Percentiles rank a stretch among this genome's conserved stretches.
Conservation (phyloP, 2,329 filamentous ascomycete genomes). For the Paracamarosporium sp. region DNA sequence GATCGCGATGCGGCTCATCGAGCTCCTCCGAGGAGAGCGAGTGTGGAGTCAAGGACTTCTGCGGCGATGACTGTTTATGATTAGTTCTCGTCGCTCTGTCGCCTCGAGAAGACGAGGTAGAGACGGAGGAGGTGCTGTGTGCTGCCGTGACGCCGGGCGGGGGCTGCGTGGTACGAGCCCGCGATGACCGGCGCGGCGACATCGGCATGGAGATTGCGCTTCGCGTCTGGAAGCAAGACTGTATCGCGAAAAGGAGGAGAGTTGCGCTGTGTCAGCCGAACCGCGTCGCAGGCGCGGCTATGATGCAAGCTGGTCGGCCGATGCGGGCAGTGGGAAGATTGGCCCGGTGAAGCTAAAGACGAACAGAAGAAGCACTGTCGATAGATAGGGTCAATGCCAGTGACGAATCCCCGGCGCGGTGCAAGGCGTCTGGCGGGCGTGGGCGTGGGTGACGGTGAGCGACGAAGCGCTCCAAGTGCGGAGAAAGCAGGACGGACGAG, state of each 20-base stretch:
- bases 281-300: constrained; percentile 17
- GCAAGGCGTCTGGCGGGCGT: constrained; percentile 13
- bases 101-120: constrained; percentile 72
- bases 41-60: constrained; percentile 76
- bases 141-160: constrained; percentile 69
- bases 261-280: constrained; percentile 11
- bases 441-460: constrained; percentile 29
- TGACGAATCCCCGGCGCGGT: constrained; percentile 14
- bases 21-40: constrained; percentile 74
- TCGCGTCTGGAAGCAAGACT: neutral
- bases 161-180: constrained; percentile 81
- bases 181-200: constrained; percentile 87
- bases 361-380: constrained; percentile 11
- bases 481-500: constrained; percentile 45
- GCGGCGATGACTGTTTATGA: constrained; percentile 74
- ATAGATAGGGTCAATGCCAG: constrained; percentile 18
- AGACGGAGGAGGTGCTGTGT: constrained; percentile 78
- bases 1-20: constrained; percentile 61
- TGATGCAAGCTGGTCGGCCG: constrained; percentile 15
- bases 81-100: constrained; percentile 77
- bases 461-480: constrained; percentile 39
- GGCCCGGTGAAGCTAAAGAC: constrained; percentile 14
- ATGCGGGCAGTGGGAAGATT: constrained; percentile 19
- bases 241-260: constrained; percentile 2
- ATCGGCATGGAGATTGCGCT: constrained; percentile 43